Evolutionary conservation across 371 early-diverging fungal genomes (phyloP).

Genomic region (Zychaea mexicana): DNA sequence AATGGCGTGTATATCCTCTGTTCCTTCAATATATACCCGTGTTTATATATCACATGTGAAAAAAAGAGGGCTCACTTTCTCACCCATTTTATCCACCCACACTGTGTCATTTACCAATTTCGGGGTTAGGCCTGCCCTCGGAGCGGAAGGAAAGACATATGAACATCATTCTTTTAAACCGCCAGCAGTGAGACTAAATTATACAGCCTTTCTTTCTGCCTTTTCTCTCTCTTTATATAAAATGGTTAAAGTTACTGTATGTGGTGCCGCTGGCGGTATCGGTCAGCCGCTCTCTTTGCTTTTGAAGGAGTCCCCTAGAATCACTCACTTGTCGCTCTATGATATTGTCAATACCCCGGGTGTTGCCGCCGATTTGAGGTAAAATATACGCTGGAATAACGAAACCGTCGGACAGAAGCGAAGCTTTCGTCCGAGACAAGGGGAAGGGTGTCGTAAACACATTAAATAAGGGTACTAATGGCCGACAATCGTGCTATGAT

Average conservation of each 20-base stretch:
- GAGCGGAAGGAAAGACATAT: slow-evolving; percentile 3
- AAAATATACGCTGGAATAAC: not conserved
- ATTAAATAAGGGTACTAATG: too few species aligned
- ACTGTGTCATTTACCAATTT: too few species aligned
- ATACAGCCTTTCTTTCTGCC: slow-evolving; percentile 24
- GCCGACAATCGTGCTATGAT: not conserved
- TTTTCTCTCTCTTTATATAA: slow-evolving; percentile 8
- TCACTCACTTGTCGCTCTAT: slow-evolving; percentile 70
- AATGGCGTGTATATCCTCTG: too few species aligned
- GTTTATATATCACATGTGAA: too few species aligned
- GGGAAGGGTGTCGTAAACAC: too few species aligned
- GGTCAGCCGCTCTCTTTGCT: slow-evolving; percentile 91
- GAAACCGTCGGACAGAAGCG: not conserved
- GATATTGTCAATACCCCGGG: slow-evolving; percentile 80
- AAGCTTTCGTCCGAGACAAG: not conserved
- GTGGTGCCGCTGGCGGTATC: slow-evolving; percentile 91
- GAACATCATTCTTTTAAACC: too few species aligned
- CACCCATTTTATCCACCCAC: too few species aligned
- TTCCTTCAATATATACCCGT: too few species aligned
- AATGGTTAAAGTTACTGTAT: slow-evolving; percentile 78
- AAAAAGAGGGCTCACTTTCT: too few species aligned
- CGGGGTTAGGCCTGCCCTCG: too few species aligned
- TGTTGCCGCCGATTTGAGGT: slow-evolving; percentile 76
- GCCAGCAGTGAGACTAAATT: too few species aligned
- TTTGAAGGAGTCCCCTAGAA: slow-evolving; percentile 72